Evolutionary conservation across 495 filamentous ascomycete genomes (phyloP).

Genomic region (Mytilinidion resinicola): DNA sequence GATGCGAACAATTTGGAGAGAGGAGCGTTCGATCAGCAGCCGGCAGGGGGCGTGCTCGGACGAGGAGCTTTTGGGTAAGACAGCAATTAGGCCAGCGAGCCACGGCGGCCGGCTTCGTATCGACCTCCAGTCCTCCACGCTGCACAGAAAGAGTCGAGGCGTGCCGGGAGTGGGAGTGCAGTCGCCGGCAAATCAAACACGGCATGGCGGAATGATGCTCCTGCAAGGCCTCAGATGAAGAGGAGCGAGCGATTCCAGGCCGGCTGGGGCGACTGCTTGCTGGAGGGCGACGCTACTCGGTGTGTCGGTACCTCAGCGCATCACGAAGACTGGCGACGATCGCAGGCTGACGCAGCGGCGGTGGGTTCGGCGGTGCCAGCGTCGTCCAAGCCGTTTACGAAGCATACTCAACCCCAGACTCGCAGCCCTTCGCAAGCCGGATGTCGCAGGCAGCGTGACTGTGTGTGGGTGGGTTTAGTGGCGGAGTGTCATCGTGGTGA

Average conservation of each 20-base stretch:
- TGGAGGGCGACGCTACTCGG: background rate
- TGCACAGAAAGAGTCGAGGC: background rate
- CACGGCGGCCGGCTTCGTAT: slow-evolving; percentile 23
- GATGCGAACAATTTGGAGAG: slow-evolving; percentile 27
- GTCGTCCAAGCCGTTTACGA: too few relatives aligned
- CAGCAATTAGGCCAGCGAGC: slow-evolving; percentile 19
- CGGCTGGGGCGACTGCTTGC: background rate
- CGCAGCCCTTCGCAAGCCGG: too few relatives aligned
- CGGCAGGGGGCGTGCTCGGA: slow-evolving; percentile 28
- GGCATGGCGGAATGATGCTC: slow-evolving; percentile 24
- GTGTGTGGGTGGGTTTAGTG: too few relatives aligned
- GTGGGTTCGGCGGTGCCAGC: too few relatives aligned
- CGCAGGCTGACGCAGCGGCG: too few relatives aligned
- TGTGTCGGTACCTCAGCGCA: too few relatives aligned
- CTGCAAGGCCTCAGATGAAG: slow-evolving; percentile 2
- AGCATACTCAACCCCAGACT: too few relatives aligned
- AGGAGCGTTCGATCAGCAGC: slow-evolving; percentile 21
- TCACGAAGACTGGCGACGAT: too few relatives aligned
- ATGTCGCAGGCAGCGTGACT: too few relatives aligned
- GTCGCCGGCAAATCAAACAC: slow-evolving; percentile 21
- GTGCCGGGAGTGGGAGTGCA: background rate
- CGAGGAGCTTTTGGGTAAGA: slow-evolving; percentile 21
- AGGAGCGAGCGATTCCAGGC: slow-evolving; percentile 10
- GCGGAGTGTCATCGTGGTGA: too few relatives aligned
- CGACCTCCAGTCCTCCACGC: background rate